Evolutionary conservation across 805 yeast genomes (phyloP), one percentile per base, ranked within the genome.

Genomic region (Schizosaccharomyces pombe): DNA sequence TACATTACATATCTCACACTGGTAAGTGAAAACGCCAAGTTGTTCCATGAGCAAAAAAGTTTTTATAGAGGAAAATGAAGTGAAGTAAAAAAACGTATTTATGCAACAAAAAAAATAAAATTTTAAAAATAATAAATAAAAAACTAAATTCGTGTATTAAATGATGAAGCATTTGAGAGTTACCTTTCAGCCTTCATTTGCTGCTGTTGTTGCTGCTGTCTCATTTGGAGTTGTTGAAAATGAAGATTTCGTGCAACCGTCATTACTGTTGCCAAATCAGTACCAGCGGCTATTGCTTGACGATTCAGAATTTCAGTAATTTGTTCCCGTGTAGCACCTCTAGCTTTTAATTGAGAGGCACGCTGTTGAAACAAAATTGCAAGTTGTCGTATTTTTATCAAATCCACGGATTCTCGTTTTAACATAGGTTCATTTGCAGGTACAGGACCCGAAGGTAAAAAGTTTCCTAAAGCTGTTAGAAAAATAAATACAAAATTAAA

Each of bases 141-240:
- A 37, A 37, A 16, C 22, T 16, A n/a, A 16, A 16, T 14, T 37
- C 22, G 24, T 37, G 43, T 37, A 37, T 37, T 14, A n/a, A n/a
- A n/a, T n/a, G n/a, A n/a, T n/a, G n/a, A n/a, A n/a, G n/a, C n/a
- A n/a, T n/a, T n/a, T n/a, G n/a, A n/a, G n/a, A n/a, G n/a, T 12
- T 19, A 19, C 24, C 30, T 19, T 16, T 47, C 32, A 12, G 32
- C 3, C 24, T 47, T 26, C 52, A 47, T 47, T 47, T 47, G 52
- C 39, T 22, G 52, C 52, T 47, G 52, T 11, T 47, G 52, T 26
- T 47, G 51, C 24, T 47, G 52, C 19, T 47, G 52, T 14, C 12
- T 12, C 39, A 28, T 5, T 47, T 47, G 52, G 16, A 28, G 52
- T 3, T 47, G 52, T 47, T 30, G 30, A 8, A 47, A 4, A 24